These are phyloP conservation scores for Calonectria naviculata DNA, from an alignment of 2,329 filamentous ascomycete species.

Conservation along the genomic window DNA sequence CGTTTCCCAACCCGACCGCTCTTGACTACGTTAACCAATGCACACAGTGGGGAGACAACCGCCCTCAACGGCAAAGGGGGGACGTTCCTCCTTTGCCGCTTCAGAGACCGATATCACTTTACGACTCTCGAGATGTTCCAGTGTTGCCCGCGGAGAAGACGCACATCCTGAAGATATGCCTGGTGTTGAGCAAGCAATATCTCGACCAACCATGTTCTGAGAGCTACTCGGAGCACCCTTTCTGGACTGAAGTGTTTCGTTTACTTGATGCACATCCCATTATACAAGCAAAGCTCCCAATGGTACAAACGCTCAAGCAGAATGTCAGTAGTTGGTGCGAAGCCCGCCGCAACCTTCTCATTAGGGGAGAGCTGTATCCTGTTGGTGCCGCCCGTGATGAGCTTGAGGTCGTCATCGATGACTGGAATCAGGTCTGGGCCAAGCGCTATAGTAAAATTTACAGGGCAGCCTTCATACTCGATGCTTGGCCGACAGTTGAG, in stretches of 20 bases:
- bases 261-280: background rate
- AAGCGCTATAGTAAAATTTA: background rate
- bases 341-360: background rate
- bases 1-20: background rate
- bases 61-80: constrained; percentile 11
- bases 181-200: background rate
- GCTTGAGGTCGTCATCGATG: constrained; percentile 24
- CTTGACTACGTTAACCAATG: background rate
- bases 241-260: background rate
- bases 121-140: background rate
- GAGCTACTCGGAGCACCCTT: background rate
- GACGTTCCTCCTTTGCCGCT: constrained; percentile 23
- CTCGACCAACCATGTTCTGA: constrained; percentile 6
- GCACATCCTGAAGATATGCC: background rate
- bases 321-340: constrained; percentile 22
- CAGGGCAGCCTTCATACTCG: background rate
- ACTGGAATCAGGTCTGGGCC: constrained; percentile 31
- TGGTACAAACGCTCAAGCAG: background rate
- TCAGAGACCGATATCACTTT: background rate
- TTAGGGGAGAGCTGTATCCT: background rate
- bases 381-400: background rate
- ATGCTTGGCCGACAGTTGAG: background rate
- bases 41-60: constrained; percentile 8
- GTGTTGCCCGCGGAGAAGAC: background rate
- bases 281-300: background rate